phyloP scores from a whole-genome alignment of 768 basidiomycete species.

The Leccinum subgranulosum region DNA sequence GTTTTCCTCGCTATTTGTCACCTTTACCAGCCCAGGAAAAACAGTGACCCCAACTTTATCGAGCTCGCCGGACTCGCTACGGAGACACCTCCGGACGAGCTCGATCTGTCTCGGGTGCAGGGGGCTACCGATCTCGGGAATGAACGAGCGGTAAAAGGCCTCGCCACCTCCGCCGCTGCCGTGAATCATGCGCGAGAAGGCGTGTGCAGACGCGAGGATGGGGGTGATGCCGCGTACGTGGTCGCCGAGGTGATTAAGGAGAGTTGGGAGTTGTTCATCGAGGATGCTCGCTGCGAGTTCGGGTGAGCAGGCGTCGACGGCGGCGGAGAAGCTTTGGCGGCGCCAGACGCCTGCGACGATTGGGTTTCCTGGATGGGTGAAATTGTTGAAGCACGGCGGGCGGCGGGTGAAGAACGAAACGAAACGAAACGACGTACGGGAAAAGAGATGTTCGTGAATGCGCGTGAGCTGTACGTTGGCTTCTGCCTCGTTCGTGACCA shows the following conservation, averaged over 20 bases:
- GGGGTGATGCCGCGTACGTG: slow-evolving; percentile 43
- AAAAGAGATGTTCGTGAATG: slow-evolving; percentile 86
- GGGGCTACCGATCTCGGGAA: slow-evolving; percentile 74
- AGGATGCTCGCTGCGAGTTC: slow-evolving; percentile 69
- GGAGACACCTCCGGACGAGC: slow-evolving; percentile 77
- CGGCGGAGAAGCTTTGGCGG: slow-evolving; percentile 84
- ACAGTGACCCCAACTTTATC: slow-evolving; percentile 82
- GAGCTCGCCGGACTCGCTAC: slow-evolving; percentile 66
- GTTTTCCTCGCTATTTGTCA: slow-evolving; percentile 48
- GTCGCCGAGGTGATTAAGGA: slow-evolving; percentile 50
- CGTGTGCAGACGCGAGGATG: slow-evolving; percentile 71
- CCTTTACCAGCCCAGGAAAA: slow-evolving; percentile 86
- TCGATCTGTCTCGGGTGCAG: slow-evolving; percentile 81
- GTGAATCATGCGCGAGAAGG: slow-evolving; percentile 86
- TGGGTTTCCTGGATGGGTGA: slow-evolving; percentile 61
- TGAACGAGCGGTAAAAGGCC: slow-evolving; percentile 83
- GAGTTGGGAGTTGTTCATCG: slow-evolving; percentile 65
- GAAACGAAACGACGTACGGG: slow-evolving; percentile 51
- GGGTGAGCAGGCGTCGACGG: slow-evolving; percentile 72
- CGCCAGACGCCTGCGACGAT: slow-evolving; percentile 91
- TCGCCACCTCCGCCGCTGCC: slow-evolving; percentile 51
- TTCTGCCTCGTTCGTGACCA: slow-evolving; percentile 82
- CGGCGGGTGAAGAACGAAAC: background rate
- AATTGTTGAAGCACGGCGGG: background rate
- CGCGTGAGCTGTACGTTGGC: slow-evolving; percentile 81